phyloP scores from a whole-genome alignment of 768 basidiomycete species.

The Cyclocybe cylindracea region DNA sequence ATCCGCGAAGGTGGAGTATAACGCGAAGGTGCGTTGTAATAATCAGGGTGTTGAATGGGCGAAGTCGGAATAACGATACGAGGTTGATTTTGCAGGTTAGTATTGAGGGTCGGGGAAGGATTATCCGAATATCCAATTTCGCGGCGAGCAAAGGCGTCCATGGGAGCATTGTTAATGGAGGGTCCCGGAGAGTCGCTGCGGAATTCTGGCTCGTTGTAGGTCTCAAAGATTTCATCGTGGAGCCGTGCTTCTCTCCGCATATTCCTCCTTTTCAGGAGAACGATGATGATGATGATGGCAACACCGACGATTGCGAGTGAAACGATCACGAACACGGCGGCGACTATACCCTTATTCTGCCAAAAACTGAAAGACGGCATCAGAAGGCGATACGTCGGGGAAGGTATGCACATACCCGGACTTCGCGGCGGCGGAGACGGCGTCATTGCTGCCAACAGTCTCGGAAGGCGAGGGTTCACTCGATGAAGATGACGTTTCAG shows the following conservation, averaged over 20 bases:
- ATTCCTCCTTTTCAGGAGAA: conserved; percentile 24
- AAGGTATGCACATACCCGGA: conserved; percentile 16
- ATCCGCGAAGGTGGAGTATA: conserved; percentile 19
- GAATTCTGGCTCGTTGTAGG: conserved; percentile 18
- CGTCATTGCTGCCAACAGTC: neutral
- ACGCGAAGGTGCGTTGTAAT: conserved; percentile 14
- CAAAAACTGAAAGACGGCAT: conserved; percentile 30
- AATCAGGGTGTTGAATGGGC: conserved; percentile 22
- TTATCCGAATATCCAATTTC: conserved; percentile 12
- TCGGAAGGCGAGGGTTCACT: neutral
- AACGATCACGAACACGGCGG: conserved; percentile 33
- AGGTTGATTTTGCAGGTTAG: conserved; percentile 6
- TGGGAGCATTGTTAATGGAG: conserved; percentile 27
- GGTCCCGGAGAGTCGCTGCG: conserved; percentile 25
- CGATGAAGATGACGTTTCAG: neutral
- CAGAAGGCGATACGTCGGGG: neutral
- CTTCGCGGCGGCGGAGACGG: conserved; percentile 6
- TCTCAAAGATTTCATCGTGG: conserved; percentile 28
- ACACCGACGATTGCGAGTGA: conserved; percentile 27
- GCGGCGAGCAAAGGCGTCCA: conserved; percentile 26
- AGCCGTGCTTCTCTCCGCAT: conserved; percentile 17
- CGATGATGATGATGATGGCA: conserved; percentile 22
- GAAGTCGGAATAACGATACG: conserved; percentile 7
- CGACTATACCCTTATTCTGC: conserved; percentile 37
- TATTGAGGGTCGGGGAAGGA: conserved; percentile 10